phyloP scores from a whole-genome alignment of 1,139 yeast species.

The Dujonia santamariae region DNA sequence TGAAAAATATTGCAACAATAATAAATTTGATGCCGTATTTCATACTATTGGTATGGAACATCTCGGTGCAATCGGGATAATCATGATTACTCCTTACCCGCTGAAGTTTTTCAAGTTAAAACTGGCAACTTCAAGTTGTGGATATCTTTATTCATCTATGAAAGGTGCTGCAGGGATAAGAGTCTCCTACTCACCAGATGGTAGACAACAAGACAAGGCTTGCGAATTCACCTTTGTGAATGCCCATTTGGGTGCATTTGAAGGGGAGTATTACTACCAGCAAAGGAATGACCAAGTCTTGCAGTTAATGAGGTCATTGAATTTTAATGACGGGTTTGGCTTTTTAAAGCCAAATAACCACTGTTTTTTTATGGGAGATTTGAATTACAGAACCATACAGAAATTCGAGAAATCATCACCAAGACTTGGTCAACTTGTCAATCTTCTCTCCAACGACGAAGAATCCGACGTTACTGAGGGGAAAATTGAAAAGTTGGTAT shows the following conservation, averaged over 20 bases:
- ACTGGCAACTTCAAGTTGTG: slow-evolving; percentile 46
- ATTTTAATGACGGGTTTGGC: slow-evolving; percentile 59
- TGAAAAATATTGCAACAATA: slow-evolving; percentile 24
- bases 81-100: slow-evolving; percentile 49
- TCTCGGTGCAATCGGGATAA: slow-evolving; percentile 65
- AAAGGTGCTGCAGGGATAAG: slow-evolving; percentile 76
- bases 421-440: slow-evolving; percentile 17
- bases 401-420: slow-evolving; percentile 15
- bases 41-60: slow-evolving; percentile 44
- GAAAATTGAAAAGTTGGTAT: slow-evolving; percentile 22
- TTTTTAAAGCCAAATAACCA: slow-evolving; percentile 57
- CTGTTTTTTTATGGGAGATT: slow-evolving; percentile 75
- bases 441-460: slow-evolving; percentile 23
- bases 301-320: slow-evolving; percentile 50
- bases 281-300: slow-evolving; percentile 53
- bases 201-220: slow-evolving; percentile 8
- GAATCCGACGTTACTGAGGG: slow-evolving; percentile 7
- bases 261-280: slow-evolving; percentile 49
- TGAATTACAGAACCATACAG: slow-evolving; percentile 67
- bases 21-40: slow-evolving; percentile 34
- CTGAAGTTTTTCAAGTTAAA: slow-evolving; percentile 28
- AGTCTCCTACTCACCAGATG: slow-evolving; percentile 27
- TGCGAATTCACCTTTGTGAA: slow-evolving; percentile 58
- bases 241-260: slow-evolving; percentile 76
- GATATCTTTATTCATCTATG: slow-evolving; percentile 56